Percentiles rank a stretch among this genome's conserved stretches.
Evolutionary conservation across 495 filamentous ascomycete genomes (phyloP).

Genomic region (Cairneyella variabilis): DNA sequence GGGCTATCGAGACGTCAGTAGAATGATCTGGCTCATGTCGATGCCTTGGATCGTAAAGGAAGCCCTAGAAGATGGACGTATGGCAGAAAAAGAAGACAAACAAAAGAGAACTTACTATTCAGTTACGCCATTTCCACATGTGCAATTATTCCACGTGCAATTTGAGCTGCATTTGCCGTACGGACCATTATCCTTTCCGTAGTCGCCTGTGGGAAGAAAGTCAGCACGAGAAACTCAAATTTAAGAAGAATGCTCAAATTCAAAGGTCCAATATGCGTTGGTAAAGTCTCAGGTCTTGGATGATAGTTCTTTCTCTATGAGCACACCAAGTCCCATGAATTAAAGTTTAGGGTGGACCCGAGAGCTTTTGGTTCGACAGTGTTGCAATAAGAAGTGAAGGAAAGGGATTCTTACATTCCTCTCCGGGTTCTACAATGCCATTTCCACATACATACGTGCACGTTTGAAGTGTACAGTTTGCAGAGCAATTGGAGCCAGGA

Average conservation of each 20-base stretch:
- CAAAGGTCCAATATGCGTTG: too few species aligned
- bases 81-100: too few species aligned
- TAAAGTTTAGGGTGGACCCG: too few species aligned
- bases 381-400: neutral
- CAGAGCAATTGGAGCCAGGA: neutral
- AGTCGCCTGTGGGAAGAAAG: neutral
- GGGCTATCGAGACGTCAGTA: neutral
- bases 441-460: constrained; percentile 7
- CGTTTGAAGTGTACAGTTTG: neutral
- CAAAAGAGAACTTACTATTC: neutral
- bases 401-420: neutral
- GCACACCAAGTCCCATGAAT: too few species aligned
- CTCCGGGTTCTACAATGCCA: constrained; percentile 6
- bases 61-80: neutral
- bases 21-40: too few species aligned
- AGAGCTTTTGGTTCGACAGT: too few species aligned
- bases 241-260: too few species aligned
- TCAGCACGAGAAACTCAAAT: neutral
- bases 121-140: constrained; percentile 5
- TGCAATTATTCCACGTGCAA: constrained; percentile 1
- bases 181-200: neutral
- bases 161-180: neutral
- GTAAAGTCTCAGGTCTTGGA: too few species aligned
- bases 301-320: too few species aligned
- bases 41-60: too few species aligned